These are phyloP conservation scores for Trichoderma polysporum DNA, from an alignment of 2,329 filamentous ascomycete species.

Conservation along the genomic window DNA sequence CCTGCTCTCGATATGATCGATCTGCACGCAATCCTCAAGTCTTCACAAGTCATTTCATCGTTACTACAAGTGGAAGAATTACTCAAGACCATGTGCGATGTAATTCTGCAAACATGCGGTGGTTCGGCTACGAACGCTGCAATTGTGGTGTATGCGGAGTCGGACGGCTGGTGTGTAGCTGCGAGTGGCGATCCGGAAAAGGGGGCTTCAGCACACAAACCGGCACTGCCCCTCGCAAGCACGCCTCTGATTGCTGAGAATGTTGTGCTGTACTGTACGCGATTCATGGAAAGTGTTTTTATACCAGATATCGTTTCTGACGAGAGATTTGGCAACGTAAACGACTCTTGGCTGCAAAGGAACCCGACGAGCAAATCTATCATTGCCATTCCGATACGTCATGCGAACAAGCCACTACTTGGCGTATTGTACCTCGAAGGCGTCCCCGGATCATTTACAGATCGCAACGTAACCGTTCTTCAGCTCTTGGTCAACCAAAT, in stretches of 20 bases:
- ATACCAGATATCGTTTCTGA: conserved; percentile 71
- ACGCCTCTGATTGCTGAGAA: conserved; percentile 73
- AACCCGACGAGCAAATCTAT: conserved; percentile 72
- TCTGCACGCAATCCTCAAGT: conserved; percentile 73
- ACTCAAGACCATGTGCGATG: conserved; percentile 77
- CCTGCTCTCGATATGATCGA: conserved; percentile 82
- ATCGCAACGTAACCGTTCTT: conserved; percentile 66
- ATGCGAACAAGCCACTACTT: conserved; percentile 67
- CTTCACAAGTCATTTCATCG: conserved; percentile 76
- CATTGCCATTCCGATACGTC: conserved; percentile 76
- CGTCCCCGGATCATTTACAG: conserved; percentile 72
- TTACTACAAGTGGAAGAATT: conserved; percentile 73
- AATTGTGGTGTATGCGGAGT: conserved; percentile 68
- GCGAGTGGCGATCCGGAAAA: conserved; percentile 70
- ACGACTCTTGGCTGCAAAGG: conserved; percentile 63
- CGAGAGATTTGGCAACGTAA: conserved; percentile 75
- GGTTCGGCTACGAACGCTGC: conserved; percentile 68
- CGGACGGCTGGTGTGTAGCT: conserved; percentile 67
- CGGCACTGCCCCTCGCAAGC: conserved; percentile 62
- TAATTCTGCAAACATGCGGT: conserved; percentile 75
- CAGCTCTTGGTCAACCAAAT: conserved; percentile 78
- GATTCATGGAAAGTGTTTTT: conserved; percentile 74
- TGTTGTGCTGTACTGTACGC: conserved; percentile 72
- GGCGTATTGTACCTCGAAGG: conserved; percentile 76
- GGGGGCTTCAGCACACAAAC: conserved; percentile 65